Percentiles rank a stretch among this genome's conserved stretches.
Conservation (phyloP, 2,329 filamentous ascomycete genomes). For the Diplodia seriata region DNA sequence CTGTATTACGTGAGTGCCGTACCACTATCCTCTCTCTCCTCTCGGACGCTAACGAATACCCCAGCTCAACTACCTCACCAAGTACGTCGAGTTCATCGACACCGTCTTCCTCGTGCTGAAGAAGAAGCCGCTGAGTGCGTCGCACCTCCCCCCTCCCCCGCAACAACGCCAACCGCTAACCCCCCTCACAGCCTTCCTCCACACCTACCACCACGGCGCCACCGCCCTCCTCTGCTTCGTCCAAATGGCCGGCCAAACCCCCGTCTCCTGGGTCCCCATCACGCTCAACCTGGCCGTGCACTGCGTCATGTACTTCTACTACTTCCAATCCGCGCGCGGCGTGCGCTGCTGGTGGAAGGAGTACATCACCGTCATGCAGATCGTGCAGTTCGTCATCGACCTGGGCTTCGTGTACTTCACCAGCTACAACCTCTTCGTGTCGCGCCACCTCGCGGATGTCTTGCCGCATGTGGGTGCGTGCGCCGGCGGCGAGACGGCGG, state of each 20-base stretch:
- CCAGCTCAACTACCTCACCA: conserved; percentile 98
- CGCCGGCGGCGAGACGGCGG: conserved; percentile 95
- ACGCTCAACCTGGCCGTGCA: conserved; percentile 91
- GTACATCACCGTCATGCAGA: conserved; percentile 97
- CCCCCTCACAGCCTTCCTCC: conserved; percentile 72
- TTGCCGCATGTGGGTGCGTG: conserved; percentile 85
- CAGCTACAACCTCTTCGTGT: conserved; percentile 96
- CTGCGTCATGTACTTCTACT: conserved; percentile 99
- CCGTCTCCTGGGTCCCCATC: conserved; percentile 95
- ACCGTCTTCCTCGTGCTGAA: conserved; percentile 97
- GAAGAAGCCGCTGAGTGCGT: conserved; percentile 98
- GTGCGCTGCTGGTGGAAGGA: conserved; percentile 99
- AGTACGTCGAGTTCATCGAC: conserved; percentile 94
- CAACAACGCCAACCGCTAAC: no score
- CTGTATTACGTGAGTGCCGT: conserved; percentile 85
- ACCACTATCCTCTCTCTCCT: no score
- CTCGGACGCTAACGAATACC: conserved; percentile 42
- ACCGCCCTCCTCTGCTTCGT: conserved; percentile 98
- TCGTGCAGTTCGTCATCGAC: conserved; percentile 96
- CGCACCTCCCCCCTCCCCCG: conserved; percentile 38
- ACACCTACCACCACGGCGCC: conserved; percentile 98
- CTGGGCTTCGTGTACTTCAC: conserved; percentile 98
- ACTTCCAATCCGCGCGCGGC: conserved; percentile 97
- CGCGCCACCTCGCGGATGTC: conserved; percentile 78
- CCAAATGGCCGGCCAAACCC: conserved; percentile 88